Evolutionary conservation across 768 basidiomycete species (phyloP).

Genomic region (Mycena rebaudengoi): DNA sequence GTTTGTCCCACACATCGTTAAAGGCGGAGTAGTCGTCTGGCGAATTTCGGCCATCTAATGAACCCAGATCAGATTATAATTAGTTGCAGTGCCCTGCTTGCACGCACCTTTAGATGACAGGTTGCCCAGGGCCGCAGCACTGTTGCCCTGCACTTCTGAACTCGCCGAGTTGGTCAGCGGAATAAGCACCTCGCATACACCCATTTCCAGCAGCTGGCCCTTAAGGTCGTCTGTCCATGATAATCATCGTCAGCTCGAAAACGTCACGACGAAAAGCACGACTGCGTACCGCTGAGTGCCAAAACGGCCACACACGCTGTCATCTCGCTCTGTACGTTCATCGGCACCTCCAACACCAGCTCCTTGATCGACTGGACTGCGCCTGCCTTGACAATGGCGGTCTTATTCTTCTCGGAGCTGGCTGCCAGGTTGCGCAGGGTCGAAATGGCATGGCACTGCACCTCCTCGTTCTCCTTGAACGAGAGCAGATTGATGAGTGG

Average conservation of each 20-base stretch:
- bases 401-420: constrained; percentile 97
- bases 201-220: constrained; percentile 96
- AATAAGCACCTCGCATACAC: constrained; percentile 96
- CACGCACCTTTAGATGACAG: constrained; percentile 86
- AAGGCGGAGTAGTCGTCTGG: constrained; percentile 96
- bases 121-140: constrained; percentile 97
- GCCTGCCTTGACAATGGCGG: constrained; percentile 96
- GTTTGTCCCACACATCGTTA: constrained; percentile 97
- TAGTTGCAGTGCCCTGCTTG: not conserved
- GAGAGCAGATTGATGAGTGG: constrained; percentile 95
- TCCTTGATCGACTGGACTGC: constrained; percentile 98
- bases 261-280: not conserved
- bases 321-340: constrained; percentile 99
- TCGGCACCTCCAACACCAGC: constrained; percentile 91
- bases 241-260: constrained; percentile 13
- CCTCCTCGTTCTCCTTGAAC: constrained; percentile 99
- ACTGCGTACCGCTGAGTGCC: constrained; percentile 86
- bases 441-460: constrained; percentile 98
- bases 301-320: constrained; percentile 98
- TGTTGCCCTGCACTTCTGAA: constrained; percentile 98
- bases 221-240: constrained; percentile 93
- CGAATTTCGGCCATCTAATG: constrained; percentile 74
- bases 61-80: constrained; percentile 13
- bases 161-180: constrained; percentile 95
- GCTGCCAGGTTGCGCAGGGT: constrained; percentile 97